Percentiles rank a stretch among this genome's conserved stretches.
phyloP scores from a whole-genome alignment of 2,329 filamentous ascomycete genomes.

The Sarocladium strictum region DNA sequence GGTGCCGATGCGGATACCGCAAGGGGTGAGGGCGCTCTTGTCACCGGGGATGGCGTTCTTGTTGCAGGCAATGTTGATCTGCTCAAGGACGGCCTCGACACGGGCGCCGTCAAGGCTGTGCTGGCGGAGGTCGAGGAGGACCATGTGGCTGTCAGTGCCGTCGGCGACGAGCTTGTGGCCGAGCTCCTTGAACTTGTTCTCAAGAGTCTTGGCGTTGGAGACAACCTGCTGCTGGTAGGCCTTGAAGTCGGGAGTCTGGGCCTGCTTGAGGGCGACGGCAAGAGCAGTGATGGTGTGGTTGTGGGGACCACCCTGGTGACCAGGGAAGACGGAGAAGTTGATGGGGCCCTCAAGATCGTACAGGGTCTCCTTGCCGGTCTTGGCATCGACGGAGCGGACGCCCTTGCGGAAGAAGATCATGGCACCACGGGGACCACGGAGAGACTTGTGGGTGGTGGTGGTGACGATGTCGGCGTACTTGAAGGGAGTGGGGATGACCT shows the following conservation, averaged over 20 bases:
- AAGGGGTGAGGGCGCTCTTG: slow-evolving; percentile 92
- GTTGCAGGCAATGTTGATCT: slow-evolving; percentile 99
- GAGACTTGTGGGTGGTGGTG: slow-evolving; percentile 98
- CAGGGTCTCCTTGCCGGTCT: slow-evolving; percentile 81
- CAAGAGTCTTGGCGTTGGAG: slow-evolving; percentile 86
- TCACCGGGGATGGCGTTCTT: slow-evolving; percentile 98
- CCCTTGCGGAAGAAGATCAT: slow-evolving; percentile 99
- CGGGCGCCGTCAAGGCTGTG: slow-evolving; percentile 85
- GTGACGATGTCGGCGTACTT: slow-evolving; percentile 91
- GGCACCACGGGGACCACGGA: slow-evolving; percentile 92
- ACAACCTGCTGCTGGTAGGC: slow-evolving; percentile 90
- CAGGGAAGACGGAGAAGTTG: slow-evolving; percentile 98
- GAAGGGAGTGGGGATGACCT: slow-evolving; percentile 92
- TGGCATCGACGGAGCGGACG: slow-evolving; percentile 80
- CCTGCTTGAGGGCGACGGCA: slow-evolving; percentile 91
- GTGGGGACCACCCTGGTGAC: slow-evolving; percentile 96
- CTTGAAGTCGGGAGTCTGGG: slow-evolving; percentile 83
- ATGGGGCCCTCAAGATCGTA: slow-evolving; percentile 95
- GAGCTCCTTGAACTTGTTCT: slow-evolving; percentile 75
- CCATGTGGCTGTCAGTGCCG: slow-evolving; percentile 96
- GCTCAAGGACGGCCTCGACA: slow-evolving; percentile 91
- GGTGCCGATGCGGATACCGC: slow-evolving; percentile 91
- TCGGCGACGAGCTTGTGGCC: slow-evolving; percentile 93
- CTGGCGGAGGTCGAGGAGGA: slow-evolving; percentile 88
- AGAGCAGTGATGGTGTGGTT: slow-evolving; percentile 99